Conservation (phyloP, 441 rosid species). For the Omphalea diandra region DNA sequence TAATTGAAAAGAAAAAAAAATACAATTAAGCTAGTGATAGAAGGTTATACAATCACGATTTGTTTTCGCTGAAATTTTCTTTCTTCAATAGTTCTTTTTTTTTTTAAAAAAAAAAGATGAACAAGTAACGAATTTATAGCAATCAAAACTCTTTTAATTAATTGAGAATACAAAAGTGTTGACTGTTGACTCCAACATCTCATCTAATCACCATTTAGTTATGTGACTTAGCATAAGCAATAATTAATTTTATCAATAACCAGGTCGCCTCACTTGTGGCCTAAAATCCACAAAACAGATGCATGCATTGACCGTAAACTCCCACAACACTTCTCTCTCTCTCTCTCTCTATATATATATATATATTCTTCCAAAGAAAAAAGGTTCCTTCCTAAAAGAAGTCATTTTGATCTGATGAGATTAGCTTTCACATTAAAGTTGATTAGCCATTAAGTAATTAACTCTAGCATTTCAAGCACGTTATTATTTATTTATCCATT, state of each 20-base stretch:
- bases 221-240: not conserved
- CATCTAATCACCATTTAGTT: not conserved
- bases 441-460: not conserved
- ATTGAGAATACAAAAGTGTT: too few relatives aligned
- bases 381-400: not conserved
- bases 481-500: not conserved
- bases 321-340: not conserved
- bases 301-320: slow-evolving; percentile 9
- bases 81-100: too few relatives aligned
- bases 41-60: too few relatives aligned
- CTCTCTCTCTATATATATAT: too few relatives aligned
- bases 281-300: not conserved
- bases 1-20: too few relatives aligned
- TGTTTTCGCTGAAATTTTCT: too few relatives aligned
- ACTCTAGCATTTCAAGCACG: not conserved
- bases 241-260: not conserved
- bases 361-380: not conserved
- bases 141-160: too few relatives aligned
- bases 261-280: not conserved
- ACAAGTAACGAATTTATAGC: too few relatives aligned
- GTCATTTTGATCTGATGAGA: not conserved
- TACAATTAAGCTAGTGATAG: too few relatives aligned
- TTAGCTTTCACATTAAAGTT: not conserved
- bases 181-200: not conserved
- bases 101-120: too few relatives aligned